Conservation (phyloP, 805 yeast species). For the Hanseniaspora thailandica region DNA sequence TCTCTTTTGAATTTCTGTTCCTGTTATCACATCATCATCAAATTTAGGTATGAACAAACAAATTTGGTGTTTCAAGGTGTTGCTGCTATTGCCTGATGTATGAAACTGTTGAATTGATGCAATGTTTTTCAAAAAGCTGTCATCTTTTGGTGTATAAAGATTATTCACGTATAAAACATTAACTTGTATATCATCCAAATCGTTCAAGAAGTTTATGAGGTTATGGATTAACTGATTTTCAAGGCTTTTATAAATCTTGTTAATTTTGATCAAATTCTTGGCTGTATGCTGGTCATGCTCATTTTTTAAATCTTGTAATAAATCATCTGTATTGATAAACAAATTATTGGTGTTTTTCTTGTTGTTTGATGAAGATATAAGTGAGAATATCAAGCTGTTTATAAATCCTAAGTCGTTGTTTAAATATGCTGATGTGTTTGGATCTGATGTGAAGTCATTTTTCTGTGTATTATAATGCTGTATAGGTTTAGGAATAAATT, state of each 20-base stretch:
- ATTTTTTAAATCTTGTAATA: not conserved
- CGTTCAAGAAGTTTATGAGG: not conserved
- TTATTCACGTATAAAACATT: conserved; percentile 7
- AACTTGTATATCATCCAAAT: not conserved
- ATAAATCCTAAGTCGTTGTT: not conserved
- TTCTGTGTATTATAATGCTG: not conserved
- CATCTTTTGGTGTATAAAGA: conserved; percentile 6
- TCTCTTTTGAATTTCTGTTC: conserved; percentile 9
- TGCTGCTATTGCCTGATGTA: too few relatives aligned
- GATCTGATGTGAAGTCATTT: not conserved
- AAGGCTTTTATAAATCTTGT: not conserved
- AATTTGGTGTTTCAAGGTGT: not conserved
- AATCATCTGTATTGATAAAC: conserved; percentile 8
- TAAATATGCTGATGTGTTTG: not conserved
- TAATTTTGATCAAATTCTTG: not conserved
- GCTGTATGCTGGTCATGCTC: not conserved
- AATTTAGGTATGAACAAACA: conserved; percentile 8
- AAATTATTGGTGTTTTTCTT: conserved; percentile 4
- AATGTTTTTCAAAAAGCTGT: conserved; percentile 4
- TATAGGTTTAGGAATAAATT: not conserved
- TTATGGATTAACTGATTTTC: not conserved
- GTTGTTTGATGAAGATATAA: conserved; percentile 1
- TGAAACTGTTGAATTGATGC: not conserved
- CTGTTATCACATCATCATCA: conserved; percentile 3
- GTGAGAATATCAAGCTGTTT: not conserved